Evolutionary conservation across 345 rosid species (phyloP).

Genomic region (Microthlaspi erraticum): DNA sequence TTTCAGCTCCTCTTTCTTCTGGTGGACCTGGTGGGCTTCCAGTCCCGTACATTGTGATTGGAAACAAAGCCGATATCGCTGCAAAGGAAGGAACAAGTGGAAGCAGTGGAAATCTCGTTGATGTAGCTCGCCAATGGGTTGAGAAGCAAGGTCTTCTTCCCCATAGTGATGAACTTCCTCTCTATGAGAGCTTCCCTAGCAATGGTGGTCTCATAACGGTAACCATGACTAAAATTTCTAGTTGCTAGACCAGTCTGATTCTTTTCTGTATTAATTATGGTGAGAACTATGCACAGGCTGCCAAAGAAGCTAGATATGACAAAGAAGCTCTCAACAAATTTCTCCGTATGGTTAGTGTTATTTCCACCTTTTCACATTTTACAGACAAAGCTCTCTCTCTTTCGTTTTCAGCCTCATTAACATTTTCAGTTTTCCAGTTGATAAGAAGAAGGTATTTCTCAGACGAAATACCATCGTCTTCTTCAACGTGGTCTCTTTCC

Average conservation of each 20-base stretch:
- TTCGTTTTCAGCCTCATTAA: background rate
- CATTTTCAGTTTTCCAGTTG: conserved; percentile 51
- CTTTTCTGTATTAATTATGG: background rate
- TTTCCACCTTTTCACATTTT: background rate
- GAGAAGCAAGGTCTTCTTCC: conserved; percentile 96
- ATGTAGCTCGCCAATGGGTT: conserved; percentile 98
- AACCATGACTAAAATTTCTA: conserved; percentile 12
- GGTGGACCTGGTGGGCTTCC: conserved; percentile 96
- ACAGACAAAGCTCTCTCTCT: background rate
- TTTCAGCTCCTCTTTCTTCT: conserved; percentile 88
- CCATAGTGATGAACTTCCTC: conserved; percentile 87
- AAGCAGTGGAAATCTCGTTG: conserved; percentile 98
- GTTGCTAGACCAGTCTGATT: background rate
- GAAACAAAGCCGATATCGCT: conserved; percentile 94
- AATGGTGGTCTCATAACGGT: conserved; percentile 69
- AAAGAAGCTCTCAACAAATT: conserved; percentile 81
- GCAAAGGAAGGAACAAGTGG: conserved; percentile 84
- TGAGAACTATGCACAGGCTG: conserved; percentile 59
- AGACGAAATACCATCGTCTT: conserved; percentile 62
- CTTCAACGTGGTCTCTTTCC: conserved; percentile 68
- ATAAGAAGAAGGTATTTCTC: conserved; percentile 88
- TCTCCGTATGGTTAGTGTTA: conserved; percentile 65
- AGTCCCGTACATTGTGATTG: conserved; percentile 85
- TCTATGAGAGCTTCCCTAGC: conserved; percentile 89
- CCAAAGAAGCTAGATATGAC: conserved; percentile 86